Evolutionary conservation across 2,329 filamentous ascomycete species (phyloP).

Genomic region (Colletotrichum gigasporum): DNA sequence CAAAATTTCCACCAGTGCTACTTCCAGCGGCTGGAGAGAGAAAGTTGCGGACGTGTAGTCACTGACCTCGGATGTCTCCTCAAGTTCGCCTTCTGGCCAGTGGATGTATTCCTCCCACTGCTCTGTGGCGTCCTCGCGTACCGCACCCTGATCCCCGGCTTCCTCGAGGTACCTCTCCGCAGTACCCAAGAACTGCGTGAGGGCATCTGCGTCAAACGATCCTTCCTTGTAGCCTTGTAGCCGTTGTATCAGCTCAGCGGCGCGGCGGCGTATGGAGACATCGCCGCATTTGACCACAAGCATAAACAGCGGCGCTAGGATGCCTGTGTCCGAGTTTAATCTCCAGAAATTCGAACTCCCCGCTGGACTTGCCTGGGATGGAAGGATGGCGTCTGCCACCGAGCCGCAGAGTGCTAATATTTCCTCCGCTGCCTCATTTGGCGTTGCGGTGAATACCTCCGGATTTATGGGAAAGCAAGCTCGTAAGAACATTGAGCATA

Average conservation of each 20-base stretch:
- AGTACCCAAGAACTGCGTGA: background rate
- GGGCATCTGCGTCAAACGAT: background rate
- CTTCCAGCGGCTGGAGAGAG: background rate
- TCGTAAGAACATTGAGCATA: background rate
- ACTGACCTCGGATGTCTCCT: background rate
- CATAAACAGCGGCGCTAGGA: constrained; percentile 13
- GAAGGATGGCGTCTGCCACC: background rate
- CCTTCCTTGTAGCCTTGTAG: background rate
- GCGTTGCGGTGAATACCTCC: background rate
- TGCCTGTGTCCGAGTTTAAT: background rate
- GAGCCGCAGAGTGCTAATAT: background rate
- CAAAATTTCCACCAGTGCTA: background rate
- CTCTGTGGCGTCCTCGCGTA: background rate
- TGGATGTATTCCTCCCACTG: background rate
- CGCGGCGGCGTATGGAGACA: background rate
- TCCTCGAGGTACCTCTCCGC: background rate
- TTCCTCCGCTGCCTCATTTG: background rate
- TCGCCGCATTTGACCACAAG: constrained; percentile 13
- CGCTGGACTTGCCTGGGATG: background rate
- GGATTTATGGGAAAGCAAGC: background rate
- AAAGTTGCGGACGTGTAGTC: background rate
- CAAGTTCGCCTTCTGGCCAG: background rate
- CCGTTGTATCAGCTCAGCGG: background rate
- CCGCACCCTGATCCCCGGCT: background rate
- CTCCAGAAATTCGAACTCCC: background rate